Base-by-base conservation (phyloP, 129 eudicot genomes). In the Escallonia herrerae region DNA sequence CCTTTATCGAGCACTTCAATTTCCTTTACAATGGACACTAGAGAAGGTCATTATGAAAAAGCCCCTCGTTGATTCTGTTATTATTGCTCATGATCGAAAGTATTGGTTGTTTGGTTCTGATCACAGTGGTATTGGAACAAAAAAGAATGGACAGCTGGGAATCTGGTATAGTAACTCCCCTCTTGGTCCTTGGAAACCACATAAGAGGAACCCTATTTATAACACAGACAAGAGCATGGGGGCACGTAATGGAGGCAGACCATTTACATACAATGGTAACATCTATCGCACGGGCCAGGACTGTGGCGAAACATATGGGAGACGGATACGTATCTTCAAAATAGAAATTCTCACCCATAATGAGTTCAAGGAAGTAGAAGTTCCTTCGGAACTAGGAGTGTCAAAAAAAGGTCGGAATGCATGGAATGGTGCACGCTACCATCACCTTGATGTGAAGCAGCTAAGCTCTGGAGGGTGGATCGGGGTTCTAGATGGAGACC, bases 61-160 rank as follows among this genome's bases (percentile, higher is more conserved):
- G 48, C 89, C 97, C 10, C 88, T 91, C 5, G 73, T 87, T 33
- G 95, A 91, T 67, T 68, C 96, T 12, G 70, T 81, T n/a, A 82
- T 91, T 62, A 72, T 85, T 65, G 72, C 75, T 44, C 81, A 85
- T 48, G 72, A 74, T 15, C 82, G 77, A 4, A 87, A 69, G 51
- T 91, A 73, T 62, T 91, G 95, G 91, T 78, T 91, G 58, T 79
- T 85, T 40, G 97, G 97, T 75, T 91, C 97, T 39, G 85, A 75
- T 69, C 84, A 53, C 22, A 74, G 75, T 60, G 76, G 81, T 33
- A 61, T 83, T 58, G 81, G 87, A 39, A 50, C 85, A 40, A 58
- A 66, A 57, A 76, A 75, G 62, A 73, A 81, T 47, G 86, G 84
- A 4, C 72, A 76, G 60, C 86, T 91, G 2, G 96, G 87, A 71